A percentile compares a stretch with the other conserved stretches of the same genome.
Evolutionary conservation across 495 filamentous ascomycete genomes (phyloP).

Genomic region (Barbatosphaeria neglecta): DNA sequence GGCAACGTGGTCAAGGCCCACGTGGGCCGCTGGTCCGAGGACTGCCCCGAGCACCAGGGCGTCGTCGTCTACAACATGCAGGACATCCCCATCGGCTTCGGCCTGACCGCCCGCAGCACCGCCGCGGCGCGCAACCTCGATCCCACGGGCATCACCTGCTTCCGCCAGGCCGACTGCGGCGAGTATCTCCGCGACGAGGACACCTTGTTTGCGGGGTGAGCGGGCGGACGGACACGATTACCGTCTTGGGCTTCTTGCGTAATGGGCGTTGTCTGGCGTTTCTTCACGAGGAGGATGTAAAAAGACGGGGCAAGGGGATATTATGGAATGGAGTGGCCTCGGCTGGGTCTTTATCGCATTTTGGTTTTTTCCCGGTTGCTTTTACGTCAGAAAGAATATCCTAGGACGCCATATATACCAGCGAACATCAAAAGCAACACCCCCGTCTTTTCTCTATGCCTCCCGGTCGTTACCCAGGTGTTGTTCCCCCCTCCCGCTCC

Average conservation of each 20-base stretch:
- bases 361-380: neutral
- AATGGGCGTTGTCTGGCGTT: no score
- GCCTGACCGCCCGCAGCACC: constrained; percentile 57
- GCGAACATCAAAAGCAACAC: neutral
- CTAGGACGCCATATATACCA: neutral
- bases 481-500: neutral
- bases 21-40: constrained; percentile 76
- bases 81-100: constrained; percentile 73
- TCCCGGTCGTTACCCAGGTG: no score
- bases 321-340: no score
- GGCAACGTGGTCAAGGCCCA: constrained; percentile 86
- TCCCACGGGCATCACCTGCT: constrained; percentile 75
- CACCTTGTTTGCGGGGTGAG: constrained; percentile 32
- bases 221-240: neutral
- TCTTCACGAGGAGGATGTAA: no score
- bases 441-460: neutral
- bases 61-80: constrained; percentile 66
- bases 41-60: constrained; percentile 70
- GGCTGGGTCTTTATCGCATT: neutral
- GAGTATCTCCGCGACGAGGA: constrained; percentile 81
- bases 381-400: neutral
- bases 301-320: no score
- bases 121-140: constrained; percentile 71
- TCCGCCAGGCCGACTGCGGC: constrained; percentile 80
- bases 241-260: no score